Base-by-base conservation (phyloP, 169 alveolate genomes). In the Toxoplasma gondii region DNA sequence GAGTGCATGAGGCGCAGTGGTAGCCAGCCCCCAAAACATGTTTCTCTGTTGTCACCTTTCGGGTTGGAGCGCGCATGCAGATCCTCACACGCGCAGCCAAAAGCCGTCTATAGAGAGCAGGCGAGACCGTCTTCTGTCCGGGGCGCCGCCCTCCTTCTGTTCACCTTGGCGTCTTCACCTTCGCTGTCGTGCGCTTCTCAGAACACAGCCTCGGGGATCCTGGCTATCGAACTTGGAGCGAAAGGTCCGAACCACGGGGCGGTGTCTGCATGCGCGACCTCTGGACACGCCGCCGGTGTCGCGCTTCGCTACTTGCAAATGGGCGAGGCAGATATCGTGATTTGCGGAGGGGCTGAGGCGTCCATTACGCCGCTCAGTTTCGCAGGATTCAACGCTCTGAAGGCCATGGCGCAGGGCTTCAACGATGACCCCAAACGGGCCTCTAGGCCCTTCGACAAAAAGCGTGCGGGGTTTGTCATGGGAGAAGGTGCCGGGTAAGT, bases 391-490 rank as follows among this genome's bases (percentile, higher is more conserved):
- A 96, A 96, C 82, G 97, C 97, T 43, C 91, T 97, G 90, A 96
- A 97, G 83, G 98, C 98, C 36, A 93, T 97, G 94, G 94, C 97
- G 29, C 86, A 54, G n/a, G 97, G 97, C 49, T 96, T 92, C 74
- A 96, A 96, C 92, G 98, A 96, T 43, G 92, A 91, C 70, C 99
- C 99, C 31, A 96, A 94, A n/a, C 84, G 96, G 43, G 98, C 98
- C 12, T 96, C 97, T 88, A 96, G 98, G 86, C 99, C 99, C 29
- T 98, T 98, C 93, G 98, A 98, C 94, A 93, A 86, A 41, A 96
- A 95, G n/a, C 95, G 99, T 94, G 95, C 97, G 41, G 99, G 99
- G 31, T 97, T 98, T 64, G 98, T 98, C 45, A 95, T 97, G 95
- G 97, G 98, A 24, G 99, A 97, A 78, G 99, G 99, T 17, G 97